Base-by-base conservation (phyloP, 2,329 filamentous ascomycete species). In the Fusarium humuli region DNA sequence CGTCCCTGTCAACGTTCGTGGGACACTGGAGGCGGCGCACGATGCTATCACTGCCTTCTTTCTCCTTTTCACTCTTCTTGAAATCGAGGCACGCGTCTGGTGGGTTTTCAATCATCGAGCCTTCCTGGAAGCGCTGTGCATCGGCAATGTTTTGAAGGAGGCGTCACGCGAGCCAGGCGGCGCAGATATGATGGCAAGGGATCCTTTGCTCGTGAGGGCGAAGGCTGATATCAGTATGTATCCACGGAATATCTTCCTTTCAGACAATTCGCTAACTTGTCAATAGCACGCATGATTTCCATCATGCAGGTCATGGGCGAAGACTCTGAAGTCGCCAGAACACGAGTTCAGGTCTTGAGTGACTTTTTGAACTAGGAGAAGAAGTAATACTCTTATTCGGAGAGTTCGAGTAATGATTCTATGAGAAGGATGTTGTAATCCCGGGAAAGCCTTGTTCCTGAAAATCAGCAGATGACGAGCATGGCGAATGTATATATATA, bases 101-200 rank as follows among this genome's bases (percentile, higher is more conserved):
- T 95, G 92, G 92, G 91, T 93, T 1, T 93, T 94, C 71, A 92
- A 94, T 77, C 92, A 94, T 76, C 84, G 92, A 2, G 92, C 92
- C 0, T 94, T 94, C 75, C 84, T 94, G 55, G 92, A 94, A 81
- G 91, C 91, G 32, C 78, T 90, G 75, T 92, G 88, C 79, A 92
- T 92, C 49, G 87, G 88, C 23, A 86, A 85, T 66, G 84, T 90
- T 25, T 77, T 91, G 61, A 81, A 84, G 42, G 87, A 90, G 76
- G 82, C 83, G 22, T 75, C 79, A 5, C 82, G 80, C 41, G 83
- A 86, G 65, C 80, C 81, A 12, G 80, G 80, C 1, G 84, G 82
- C 4, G 79, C 78, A 37, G 87, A 88, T 32, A 73, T 81, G 25
- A 73, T 86, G 48, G 75, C 73, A 9, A 84, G 83, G 70, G 88